phyloP scores from a whole-genome alignment of 2,329 filamentous ascomycete genomes.

The Rutstroemia sp. region DNA sequence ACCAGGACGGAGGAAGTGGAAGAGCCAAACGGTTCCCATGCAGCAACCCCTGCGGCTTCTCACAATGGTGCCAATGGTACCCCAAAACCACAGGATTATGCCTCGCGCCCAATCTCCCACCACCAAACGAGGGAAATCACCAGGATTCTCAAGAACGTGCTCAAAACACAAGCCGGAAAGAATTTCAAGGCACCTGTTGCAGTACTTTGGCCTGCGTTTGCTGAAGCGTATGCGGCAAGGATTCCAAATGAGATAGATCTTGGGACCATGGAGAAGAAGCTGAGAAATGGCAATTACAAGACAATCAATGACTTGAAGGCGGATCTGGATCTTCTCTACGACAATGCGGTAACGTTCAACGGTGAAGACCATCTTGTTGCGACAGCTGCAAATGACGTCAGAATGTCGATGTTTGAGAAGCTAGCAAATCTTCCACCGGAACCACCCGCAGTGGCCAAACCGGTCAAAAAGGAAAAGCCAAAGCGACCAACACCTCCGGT shows the following conservation, averaged over 20 bases:
- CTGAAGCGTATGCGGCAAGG: conserved; percentile 61
- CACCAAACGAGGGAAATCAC: conserved; percentile 56
- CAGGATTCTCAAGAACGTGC: conserved; percentile 63
- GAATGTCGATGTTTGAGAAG: conserved; percentile 52
- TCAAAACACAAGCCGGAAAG: conserved; percentile 75
- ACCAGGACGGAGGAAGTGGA: conserved; percentile 57
- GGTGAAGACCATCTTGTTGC: conserved; percentile 70
- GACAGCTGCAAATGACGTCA: conserved; percentile 43
- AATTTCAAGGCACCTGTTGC: conserved; percentile 75
- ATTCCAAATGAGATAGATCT: conserved; percentile 80
- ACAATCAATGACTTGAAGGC: conserved; percentile 64
- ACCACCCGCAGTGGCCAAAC: conserved; percentile 36
- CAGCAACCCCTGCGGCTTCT: conserved; percentile 16
- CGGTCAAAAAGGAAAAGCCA: conserved; percentile 44
- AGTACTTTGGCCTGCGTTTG: conserved; percentile 66
- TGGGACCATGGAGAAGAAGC: conserved; percentile 68
- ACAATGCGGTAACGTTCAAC: conserved; percentile 79
- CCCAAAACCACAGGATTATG: conserved; percentile 6
- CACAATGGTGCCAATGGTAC: conserved; percentile 19
- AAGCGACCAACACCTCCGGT: conserved; percentile 48
- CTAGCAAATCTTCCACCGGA: conserved; percentile 39
- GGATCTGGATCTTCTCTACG: conserved; percentile 70
- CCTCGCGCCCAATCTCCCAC: conserved; percentile 39
- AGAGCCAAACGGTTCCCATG: conserved; percentile 12
- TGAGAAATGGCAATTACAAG: conserved; percentile 60